Base-by-base conservation (phyloP, 2,329 filamentous ascomycete genomes). In the Hirsutella thompsonii region DNA sequence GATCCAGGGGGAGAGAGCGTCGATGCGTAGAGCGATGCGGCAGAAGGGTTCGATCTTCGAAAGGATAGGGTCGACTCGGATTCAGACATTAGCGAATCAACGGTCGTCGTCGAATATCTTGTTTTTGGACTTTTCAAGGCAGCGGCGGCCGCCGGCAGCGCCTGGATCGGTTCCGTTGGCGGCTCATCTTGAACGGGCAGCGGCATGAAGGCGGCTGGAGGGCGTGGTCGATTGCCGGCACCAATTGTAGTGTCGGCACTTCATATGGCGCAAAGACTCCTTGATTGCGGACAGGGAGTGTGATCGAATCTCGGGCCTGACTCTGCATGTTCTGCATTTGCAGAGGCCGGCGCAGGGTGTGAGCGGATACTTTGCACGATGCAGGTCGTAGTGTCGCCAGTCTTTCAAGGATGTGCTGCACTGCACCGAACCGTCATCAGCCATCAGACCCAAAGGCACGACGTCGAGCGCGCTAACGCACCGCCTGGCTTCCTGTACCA, bases 1-100 rank as follows among this genome's bases (percentile, higher is more conserved):
- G 81, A 84, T 16, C 73, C 74, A 0, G 79, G 74, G 8, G 79
- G 78, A n/a, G 79, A 76, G 21, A 82, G 66, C 4, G 79, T 81
- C 16, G 79, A 76, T 37, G 79, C 68, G 63, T 83, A 71, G 50
- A 79, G 60, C 57, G 79, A 67, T 55, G 82, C 68, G 46, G 79
- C 62, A 34, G 74, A 70, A 30, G 75, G 68, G 52, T 74, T 73
- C 14, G 72, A 69, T 38, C 66, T 60, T 47, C 73, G 69, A 50
- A 70, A 70, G 39, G 70, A 69, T 43, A 77, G 62, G 40, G 58
- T 69, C 36, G 69, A 62, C 41, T 78, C 74, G 49, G 72, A 72
- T 46, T 64, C 63, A 28, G 70, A 66, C 41, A 70, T 56, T 30
- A 68, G 55, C 18, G 63, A 62, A 45, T 68, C 60, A 50, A 69